Base-by-base conservation (phyloP, 805 yeast genomes). In the Teunomyces stri region DNA sequence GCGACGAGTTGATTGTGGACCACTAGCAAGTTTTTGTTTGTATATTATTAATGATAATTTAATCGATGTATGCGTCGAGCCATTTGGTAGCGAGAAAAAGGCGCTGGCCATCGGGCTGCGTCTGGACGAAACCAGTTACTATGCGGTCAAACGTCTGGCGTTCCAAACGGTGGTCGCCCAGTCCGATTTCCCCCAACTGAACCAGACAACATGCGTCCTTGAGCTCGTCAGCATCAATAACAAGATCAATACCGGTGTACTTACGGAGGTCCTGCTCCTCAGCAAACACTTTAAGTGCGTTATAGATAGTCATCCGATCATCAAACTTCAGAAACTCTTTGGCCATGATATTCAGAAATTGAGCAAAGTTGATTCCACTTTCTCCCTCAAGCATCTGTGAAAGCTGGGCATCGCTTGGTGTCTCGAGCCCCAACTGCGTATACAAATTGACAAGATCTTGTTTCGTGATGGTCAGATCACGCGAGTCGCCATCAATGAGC, bases 1-100 rank as follows among this genome's bases (percentile, higher is more conserved):
- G 96, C 61, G 98, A 94, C 68, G 99, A 94, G 71, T 79, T 94
- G 62, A 91, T 94, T 63, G 88, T 91, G 48, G 98, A 94, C 66
- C 81, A 76, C 60, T 82, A 70, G 62, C 21, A 20, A 21, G 7
- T 2, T 18, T 3, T 18, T 6, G 42, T 10, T 4, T 21, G 40
- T 21, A 37, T 37, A 37, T 37, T 37, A 36, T 10, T 16, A 2
- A 18, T n/a, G n/a, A 18, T 35, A 36, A 11, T 34, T 34, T 51
- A 73, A 49, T 72, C 76, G 31, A 72, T 64, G 52, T 73, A 75
- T 3, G 80, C 78, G 45, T 79, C 78, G 30, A 87, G 65, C 70
- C 90, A 87, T 50, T 78, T 80, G 29, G 75, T 70, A 4, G 86
- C 89, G 55, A 78, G 65, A 58, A 90, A 86, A 20, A 76, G 58